Conservation (phyloP, 257 asterid species). For the Ehretia macrophylla region DNA sequence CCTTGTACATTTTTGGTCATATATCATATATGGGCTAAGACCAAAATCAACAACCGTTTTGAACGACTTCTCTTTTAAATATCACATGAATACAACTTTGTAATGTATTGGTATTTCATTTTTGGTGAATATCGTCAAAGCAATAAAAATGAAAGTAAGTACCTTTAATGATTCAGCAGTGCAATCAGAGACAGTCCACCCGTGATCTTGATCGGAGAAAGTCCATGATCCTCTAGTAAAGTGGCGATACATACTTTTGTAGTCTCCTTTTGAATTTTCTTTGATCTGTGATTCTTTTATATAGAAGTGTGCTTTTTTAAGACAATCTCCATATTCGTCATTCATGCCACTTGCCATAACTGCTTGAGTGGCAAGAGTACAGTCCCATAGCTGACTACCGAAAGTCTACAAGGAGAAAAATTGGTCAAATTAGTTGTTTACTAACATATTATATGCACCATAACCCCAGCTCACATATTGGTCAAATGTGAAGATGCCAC, state of each 20-base stretch:
- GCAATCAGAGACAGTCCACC: constrained; percentile 28
- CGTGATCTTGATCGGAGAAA: constrained; percentile 82
- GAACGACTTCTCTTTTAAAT: too few species aligned
- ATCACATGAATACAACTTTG: too few species aligned
- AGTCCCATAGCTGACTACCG: constrained; percentile 79
- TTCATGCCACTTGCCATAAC: constrained; percentile 64
- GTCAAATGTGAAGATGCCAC: too few species aligned
- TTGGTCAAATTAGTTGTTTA: background rate
- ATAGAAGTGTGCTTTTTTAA: constrained; percentile 64
- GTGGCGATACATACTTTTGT: constrained; percentile 61
- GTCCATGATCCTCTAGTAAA: constrained; percentile 73
- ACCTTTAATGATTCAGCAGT: background rate
- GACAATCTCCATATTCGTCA: constrained; percentile 66
- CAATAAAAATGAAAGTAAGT: background rate
- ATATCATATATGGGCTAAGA: too few species aligned
- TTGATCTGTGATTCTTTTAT: constrained; percentile 73
- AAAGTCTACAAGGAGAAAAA: constrained; percentile 38
- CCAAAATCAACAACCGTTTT: too few species aligned
- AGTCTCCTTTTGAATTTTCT: constrained; percentile 55
- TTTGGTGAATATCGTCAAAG: too few species aligned
- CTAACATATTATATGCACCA: too few species aligned
- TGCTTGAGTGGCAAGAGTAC: constrained; percentile 61
- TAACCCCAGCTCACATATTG: too few species aligned
- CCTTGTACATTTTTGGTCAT: too few species aligned
- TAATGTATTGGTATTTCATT: background rate